Evolutionary conservation across 805 yeast species (phyloP).

Genomic region (Ascoidea tarda): DNA sequence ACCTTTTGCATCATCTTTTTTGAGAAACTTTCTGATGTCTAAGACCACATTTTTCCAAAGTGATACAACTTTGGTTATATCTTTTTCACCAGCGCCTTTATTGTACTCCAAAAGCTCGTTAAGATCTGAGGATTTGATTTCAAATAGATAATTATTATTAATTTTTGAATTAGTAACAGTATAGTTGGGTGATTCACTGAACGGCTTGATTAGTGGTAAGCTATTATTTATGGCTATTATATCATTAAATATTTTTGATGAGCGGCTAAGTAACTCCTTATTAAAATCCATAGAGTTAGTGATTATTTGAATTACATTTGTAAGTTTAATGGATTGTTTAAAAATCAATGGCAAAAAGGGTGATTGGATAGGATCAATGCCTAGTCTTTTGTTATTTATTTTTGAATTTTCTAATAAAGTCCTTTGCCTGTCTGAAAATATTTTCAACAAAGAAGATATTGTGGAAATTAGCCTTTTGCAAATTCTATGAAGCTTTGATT

Average conservation of each 20-base stretch:
- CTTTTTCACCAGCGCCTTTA: slow-evolving; percentile 1
- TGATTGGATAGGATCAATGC: slow-evolving; percentile 9
- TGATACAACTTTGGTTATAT: background rate
- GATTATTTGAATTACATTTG: slow-evolving; percentile 16
- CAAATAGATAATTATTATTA: slow-evolving; percentile 5
- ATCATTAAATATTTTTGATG: slow-evolving; percentile 15
- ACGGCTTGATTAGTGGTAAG: slow-evolving; percentile 17
- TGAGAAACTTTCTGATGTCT: slow-evolving; percentile 3
- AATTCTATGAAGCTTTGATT: background rate
- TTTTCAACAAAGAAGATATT: slow-evolving; percentile 7
- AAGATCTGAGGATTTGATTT: slow-evolving; percentile 1
- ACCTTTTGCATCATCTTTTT: slow-evolving; percentile 6
- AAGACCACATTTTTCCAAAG: slow-evolving; percentile 2
- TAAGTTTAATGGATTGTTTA: slow-evolving; percentile 15
- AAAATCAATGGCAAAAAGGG: slow-evolving; percentile 17
- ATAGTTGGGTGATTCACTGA: slow-evolving; percentile 11
- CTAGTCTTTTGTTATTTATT: background rate
- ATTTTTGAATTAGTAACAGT: slow-evolving; percentile 6
- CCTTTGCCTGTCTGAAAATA: slow-evolving; percentile 13
- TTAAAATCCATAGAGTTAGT: slow-evolving; percentile 17
- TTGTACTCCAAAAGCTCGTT: slow-evolving; percentile 1
- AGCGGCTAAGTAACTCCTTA: slow-evolving; percentile 11
- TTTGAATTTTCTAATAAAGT: background rate
- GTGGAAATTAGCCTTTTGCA: slow-evolving; percentile 2
- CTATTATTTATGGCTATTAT: slow-evolving; percentile 15